A percentile compares a stretch with the other conserved stretches of the same genome.
These are phyloP conservation scores for Corrigiola litoralis DNA, from an alignment of 179 eudicot genomes.

Conservation along the genomic window DNA sequence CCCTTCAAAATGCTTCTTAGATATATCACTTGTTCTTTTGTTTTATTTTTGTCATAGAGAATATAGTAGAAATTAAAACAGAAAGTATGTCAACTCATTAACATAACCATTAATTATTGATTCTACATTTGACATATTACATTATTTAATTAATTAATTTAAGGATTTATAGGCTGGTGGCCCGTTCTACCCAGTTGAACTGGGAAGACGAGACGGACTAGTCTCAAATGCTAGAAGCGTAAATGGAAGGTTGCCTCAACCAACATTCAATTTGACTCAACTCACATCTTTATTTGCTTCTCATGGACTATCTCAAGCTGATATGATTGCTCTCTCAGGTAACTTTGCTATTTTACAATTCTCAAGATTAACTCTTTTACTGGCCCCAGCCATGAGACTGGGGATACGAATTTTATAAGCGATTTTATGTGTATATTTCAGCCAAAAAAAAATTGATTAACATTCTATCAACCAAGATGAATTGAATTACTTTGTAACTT, in stretches of 20 bases:
- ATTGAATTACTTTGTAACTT: no score
- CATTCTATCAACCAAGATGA: no score
- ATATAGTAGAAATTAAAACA: no score
- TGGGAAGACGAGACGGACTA: slow-evolving; percentile 80
- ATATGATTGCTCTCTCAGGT: slow-evolving; percentile 94
- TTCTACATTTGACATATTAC: no score
- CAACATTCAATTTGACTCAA: slow-evolving; percentile 42
- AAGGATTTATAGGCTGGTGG: slow-evolving; percentile 56
- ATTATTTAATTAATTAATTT: background rate
- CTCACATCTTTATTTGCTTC: slow-evolving; percentile 53
- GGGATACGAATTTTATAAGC: no score
- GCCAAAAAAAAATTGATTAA: background rate
- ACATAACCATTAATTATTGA: no score
- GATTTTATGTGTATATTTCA: no score
- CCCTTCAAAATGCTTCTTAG: no score
- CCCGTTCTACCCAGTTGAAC: slow-evolving; percentile 57
- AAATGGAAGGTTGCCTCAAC: slow-evolving; percentile 46
- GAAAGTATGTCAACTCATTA: no score
- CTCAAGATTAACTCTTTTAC: background rate
- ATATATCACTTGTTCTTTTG: no score
- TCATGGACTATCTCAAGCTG: slow-evolving; percentile 44
- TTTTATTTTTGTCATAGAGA: no score
- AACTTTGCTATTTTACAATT: background rate
- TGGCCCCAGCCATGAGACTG: no score
- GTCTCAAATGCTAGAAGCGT: slow-evolving; percentile 60